Evolutionary conservation across 129 eudicot species (phyloP).

Genomic region (Apium graveolens): DNA sequence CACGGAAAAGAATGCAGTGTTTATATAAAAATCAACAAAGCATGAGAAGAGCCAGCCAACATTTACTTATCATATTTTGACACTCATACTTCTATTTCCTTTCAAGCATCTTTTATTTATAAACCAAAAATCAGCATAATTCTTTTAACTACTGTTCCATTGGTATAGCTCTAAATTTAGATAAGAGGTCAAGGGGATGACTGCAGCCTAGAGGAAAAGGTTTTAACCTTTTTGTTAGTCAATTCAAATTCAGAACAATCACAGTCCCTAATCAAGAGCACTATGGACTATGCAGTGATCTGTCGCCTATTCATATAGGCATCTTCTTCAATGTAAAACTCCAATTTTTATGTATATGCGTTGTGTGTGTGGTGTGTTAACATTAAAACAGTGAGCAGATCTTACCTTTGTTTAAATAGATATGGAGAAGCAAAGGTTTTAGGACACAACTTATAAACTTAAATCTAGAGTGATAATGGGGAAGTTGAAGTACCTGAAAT

Average conservation of each 20-base stretch:
- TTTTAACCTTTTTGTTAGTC: not conserved
- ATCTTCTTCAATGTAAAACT: not conserved
- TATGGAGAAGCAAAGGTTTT: not conserved
- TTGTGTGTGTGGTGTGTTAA: too few relatives aligned
- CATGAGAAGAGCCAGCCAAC: not conserved
- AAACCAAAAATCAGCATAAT: not conserved
- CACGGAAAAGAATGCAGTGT: too few relatives aligned
- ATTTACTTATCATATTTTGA: not conserved
- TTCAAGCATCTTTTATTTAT: not conserved
- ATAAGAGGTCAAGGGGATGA: not conserved
- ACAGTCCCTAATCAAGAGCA: not conserved
- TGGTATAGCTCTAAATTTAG: not conserved
- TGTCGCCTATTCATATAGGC: too few relatives aligned
- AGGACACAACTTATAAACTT: not conserved
- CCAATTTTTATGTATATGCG: not conserved
- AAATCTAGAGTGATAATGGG: not conserved
- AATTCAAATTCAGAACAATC: not conserved
- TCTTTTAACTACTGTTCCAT: not conserved
- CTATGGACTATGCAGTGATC: not conserved
- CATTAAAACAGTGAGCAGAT: not conserved
- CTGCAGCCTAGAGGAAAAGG: not conserved
- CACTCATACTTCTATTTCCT: not conserved
- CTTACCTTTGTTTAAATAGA: too few relatives aligned
- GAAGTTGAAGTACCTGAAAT: constrained; percentile 47
- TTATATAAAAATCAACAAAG: not conserved